phyloP scores from a whole-genome alignment of 306 rosid genomes.

The Castanea sativa region DNA sequence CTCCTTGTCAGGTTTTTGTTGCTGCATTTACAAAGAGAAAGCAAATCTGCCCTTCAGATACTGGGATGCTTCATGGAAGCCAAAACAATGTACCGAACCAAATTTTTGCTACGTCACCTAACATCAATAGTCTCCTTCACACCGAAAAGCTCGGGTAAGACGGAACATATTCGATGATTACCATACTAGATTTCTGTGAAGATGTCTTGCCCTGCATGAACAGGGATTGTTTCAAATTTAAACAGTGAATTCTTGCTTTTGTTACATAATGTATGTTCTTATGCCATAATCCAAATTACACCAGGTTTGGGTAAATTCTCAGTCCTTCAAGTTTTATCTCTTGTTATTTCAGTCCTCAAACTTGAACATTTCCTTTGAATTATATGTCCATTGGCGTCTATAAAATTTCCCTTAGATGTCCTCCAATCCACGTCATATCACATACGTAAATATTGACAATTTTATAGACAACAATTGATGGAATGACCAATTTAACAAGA shows the following conservation, averaged over 20 bases:
- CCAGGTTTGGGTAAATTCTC: too few species aligned
- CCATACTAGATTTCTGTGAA: background rate
- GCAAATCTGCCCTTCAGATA: conserved; percentile 50
- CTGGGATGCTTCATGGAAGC: conserved; percentile 47
- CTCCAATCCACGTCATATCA: too few species aligned
- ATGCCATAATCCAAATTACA: too few species aligned
- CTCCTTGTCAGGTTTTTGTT: conserved; percentile 45
- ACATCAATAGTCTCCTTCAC: conserved; percentile 34
- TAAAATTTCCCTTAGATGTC: too few species aligned
- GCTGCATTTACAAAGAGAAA: conserved; percentile 62
- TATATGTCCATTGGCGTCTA: too few species aligned
- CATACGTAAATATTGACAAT: too few species aligned
- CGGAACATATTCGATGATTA: too few species aligned
- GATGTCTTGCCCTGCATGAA: background rate
- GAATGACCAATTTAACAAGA: too few species aligned
- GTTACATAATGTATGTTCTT: background rate
- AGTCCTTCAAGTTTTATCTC: too few species aligned
- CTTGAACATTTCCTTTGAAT: too few species aligned
- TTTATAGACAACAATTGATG: too few species aligned
- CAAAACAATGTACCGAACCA: conserved; percentile 26
- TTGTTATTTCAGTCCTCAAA: too few species aligned
- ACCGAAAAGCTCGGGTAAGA: conserved; percentile 54
- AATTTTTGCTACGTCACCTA: conserved; percentile 23
- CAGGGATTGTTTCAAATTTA: background rate
- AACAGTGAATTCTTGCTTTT: background rate